A percentile compares a stretch with the other conserved stretches of the same genome.
These are phyloP conservation scores for Ceratobasidium sp. DNA, from an alignment of 1,284 basidiomycete genomes.

Conservation along the genomic window DNA sequence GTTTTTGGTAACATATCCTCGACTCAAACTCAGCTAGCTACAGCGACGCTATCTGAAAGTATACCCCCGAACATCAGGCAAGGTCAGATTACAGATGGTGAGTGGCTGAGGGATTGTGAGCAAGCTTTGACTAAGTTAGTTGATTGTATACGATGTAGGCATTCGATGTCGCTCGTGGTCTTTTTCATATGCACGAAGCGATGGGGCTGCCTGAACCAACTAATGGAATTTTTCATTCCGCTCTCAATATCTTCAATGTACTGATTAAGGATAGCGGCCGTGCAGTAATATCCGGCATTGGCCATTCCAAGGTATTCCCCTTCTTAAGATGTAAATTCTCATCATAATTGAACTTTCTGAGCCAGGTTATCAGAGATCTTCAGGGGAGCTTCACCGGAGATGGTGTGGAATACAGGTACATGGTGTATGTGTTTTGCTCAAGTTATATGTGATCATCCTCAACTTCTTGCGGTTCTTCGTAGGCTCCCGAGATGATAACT, in stretches of 20 bases:
- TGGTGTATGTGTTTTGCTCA: neutral
- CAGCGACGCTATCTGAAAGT: constrained; percentile 22
- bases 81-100: constrained; percentile 32
- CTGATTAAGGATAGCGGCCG: constrained; percentile 40
- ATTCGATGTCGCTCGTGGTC: constrained; percentile 34
- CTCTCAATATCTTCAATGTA: constrained; percentile 33
- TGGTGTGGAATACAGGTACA: constrained; percentile 32
- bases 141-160: neutral
- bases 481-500: too few species aligned
- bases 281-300: constrained; percentile 38
- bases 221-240: constrained; percentile 32
- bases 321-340: too few species aligned
- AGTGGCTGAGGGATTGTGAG: too few species aligned
- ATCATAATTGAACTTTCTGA: too few species aligned
- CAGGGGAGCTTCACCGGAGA: constrained; percentile 41
- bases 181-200: constrained; percentile 30
- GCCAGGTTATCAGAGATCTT: constrained; percentile 20
- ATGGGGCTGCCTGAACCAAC: neutral
- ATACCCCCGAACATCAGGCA: neutral
- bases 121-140: too few species aligned
- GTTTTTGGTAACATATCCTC: neutral
- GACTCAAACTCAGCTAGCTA: neutral
- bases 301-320: constrained; percentile 30
- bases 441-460: neutral
- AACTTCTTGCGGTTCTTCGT: neutral